Base-by-base conservation (phyloP, 768 basidiomycete genomes). In the Collybiopsis luxurians region DNA sequence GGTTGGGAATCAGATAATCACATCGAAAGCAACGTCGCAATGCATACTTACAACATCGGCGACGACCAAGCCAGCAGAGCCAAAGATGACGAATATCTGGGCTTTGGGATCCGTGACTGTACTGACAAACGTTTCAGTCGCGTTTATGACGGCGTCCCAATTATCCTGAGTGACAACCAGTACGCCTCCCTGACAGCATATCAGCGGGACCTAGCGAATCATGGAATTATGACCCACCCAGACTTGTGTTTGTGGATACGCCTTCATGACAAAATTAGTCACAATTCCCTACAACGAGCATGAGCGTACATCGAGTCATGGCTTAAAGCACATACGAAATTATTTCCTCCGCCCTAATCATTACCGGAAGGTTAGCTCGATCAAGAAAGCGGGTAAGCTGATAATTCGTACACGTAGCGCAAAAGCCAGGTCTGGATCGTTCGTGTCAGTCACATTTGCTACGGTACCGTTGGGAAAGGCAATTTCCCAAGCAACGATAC, bases 281-380 rank as follows among this genome's bases (percentile, higher is more conserved):
- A 87, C 81, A 31, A 87, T 79, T 0, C 86, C 86, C 76, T 78
- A 38, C 13, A 36, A 42, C 3, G n/a, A 12, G 3, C 44, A 38
- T 28, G 42, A 11, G 38, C 17, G 34, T 3, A 39, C 10, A 23
- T 42, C 31, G 46, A 19, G 2, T 28, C 42, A 31, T 54, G 5
- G 52, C 11, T 55, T 64, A 3, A 57, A 6, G 0, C 2, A 53
- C 66, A 13, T 40, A 77, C 77, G 56, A 85, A 86, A 59, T 87
- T 87, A 59, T 87, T 86, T 59, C 74, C 64, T 10, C 85, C 85
- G 30, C 86, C 86, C 81, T 85, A 21, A 23, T 26, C 34, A 31
- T 26, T 10, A 34, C 13, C 6, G 13, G 5, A 34, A 34, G 5
- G 17, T 48, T 4, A 28, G 15, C n/a, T n/a, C n/a, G n/a, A n/a